A percentile compares a stretch with the other conserved stretches of the same genome.
phyloP scores from a whole-genome alignment of 192 early-diverging fungal species.

The Coemansia sp. region DNA sequence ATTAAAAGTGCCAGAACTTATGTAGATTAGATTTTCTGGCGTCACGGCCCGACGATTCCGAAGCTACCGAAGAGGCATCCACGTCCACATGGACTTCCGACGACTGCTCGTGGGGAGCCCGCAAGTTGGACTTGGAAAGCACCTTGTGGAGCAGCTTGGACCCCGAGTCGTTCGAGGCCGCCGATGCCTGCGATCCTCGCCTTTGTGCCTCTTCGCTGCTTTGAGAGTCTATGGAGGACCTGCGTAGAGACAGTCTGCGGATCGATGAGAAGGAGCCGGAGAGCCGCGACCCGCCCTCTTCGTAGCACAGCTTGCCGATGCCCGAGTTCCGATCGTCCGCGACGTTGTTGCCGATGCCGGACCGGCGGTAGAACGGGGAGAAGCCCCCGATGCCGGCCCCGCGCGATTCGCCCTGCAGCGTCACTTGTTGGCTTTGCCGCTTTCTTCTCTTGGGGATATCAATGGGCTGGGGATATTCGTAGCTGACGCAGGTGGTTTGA shows the following conservation, averaged over 20 bases:
- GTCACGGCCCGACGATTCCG: no score
- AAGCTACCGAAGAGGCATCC: no score
- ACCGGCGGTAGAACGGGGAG: constrained; percentile 4
- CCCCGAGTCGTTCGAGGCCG: no score
- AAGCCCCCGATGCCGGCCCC: constrained; percentile 21
- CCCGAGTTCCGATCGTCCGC: constrained; percentile 21
- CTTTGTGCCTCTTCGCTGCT: no score
- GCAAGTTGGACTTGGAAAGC: no score
- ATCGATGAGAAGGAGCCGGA: constrained; percentile 12
- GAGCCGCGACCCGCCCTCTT: constrained; percentile 1
- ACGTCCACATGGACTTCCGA: no score
- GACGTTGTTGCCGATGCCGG: constrained; percentile 29
- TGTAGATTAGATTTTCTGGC: no score
- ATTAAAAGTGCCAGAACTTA: no score
- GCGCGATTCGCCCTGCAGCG: background rate
- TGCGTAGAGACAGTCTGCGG: background rate
- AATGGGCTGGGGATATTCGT: background rate
- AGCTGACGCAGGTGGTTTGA: constrained; percentile 1
- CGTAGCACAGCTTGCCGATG: constrained; percentile 27
- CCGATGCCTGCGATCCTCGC: no score
- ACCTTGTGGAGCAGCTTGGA: no score
- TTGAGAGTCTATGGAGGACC: no score
- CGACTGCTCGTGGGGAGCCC: no score
- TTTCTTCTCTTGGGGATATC: constrained; percentile 11
- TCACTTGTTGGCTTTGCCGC: background rate